Percentiles rank a stretch among this genome's conserved stretches.
Conservation (phyloP, 2,329 filamentous ascomycete species). For the Fusarium sp. region DNA sequence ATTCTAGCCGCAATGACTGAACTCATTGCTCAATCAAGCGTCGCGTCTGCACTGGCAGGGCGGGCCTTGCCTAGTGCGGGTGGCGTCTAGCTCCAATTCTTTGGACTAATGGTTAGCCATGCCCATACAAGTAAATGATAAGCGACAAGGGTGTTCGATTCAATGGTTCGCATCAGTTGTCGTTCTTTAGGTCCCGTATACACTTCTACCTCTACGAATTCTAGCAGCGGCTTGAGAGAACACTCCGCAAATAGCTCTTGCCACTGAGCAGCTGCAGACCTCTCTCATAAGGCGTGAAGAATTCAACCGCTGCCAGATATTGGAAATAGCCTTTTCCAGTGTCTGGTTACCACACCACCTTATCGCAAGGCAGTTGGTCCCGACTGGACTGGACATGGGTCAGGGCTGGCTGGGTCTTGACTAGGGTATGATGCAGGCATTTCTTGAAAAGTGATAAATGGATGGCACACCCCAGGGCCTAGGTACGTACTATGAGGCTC, state of each 20-base stretch:
- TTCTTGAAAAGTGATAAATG: slow-evolving; percentile 27
- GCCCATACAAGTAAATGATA: slow-evolving; percentile 2
- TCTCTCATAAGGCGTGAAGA: not conserved
- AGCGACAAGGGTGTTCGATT: not conserved
- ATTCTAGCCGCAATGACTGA: not conserved
- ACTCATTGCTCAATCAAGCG: slow-evolving; percentile 3
- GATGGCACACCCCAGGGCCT: slow-evolving; percentile 23
- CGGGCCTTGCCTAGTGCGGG: slow-evolving; percentile 22
- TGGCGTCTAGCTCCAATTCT: slow-evolving; percentile 32
- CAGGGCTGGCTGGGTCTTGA: slow-evolving; percentile 7
- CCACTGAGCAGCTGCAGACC: not conserved
- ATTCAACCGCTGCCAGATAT: not conserved
- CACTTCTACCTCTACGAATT: not conserved
- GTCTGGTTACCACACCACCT: slow-evolving; percentile 22
- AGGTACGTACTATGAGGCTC: slow-evolving; percentile 36
- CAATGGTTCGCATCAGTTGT: slow-evolving; percentile 1
- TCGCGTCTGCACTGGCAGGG: slow-evolving; percentile 10
- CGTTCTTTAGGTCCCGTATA: not conserved
- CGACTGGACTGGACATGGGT: not conserved
- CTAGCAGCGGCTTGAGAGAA: not conserved
- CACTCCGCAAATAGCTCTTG: not conserved
- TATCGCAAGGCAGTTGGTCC: slow-evolving; percentile 4
- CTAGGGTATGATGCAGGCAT: slow-evolving; percentile 23
- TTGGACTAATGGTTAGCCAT: slow-evolving; percentile 15
- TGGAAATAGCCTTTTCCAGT: not conserved